A percentile compares a stretch with the other conserved stretches of the same genome.
These are phyloP conservation scores for Naganishia friedmannii DNA, from an alignment of 768 basidiomycete genomes.

Conservation along the genomic window DNA sequence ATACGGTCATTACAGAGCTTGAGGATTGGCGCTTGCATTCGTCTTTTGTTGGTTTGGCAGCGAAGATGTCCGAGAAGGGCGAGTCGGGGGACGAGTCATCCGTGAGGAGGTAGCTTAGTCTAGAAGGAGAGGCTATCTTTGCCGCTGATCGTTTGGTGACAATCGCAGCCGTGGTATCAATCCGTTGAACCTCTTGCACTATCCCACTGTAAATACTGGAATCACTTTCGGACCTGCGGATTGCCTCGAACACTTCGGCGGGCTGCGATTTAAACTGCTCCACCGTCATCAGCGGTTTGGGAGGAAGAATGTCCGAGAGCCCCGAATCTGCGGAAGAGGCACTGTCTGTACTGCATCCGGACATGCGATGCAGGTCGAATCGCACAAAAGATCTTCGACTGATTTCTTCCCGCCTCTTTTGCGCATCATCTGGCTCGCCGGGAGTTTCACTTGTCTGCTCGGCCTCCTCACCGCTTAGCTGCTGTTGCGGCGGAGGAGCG, in stretches of 20 bases:
- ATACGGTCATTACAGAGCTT: neutral
- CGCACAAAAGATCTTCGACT: conserved; percentile 10
- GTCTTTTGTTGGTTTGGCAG: neutral
- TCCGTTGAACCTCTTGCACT: neutral
- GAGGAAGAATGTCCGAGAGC: conserved; percentile 5
- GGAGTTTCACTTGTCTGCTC: neutral
- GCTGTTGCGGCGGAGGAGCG: neutral
- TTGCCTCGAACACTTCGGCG: too few relatives aligned
- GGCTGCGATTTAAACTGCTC: neutral
- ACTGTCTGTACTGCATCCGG: neutral
- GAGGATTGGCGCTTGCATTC: neutral
- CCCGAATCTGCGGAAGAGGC: conserved; percentile 2
- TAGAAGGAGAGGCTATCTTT: neutral
- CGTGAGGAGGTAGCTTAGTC: conserved; percentile 3
- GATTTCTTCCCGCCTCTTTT: neutral
- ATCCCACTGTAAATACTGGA: conserved; percentile 5
- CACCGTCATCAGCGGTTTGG: neutral
- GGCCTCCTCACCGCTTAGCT: neutral
- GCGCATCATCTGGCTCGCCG: neutral
- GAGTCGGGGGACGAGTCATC: conserved; percentile 6
- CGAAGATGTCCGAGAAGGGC: conserved; percentile 8
- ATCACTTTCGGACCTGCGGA: neutral
- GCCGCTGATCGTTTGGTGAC: neutral
- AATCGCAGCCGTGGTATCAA: neutral
- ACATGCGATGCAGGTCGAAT: conserved; percentile 21